Evolutionary conservation across 2,329 filamentous ascomycete species (phyloP).

Genomic region (Cytospora leucostoma): DNA sequence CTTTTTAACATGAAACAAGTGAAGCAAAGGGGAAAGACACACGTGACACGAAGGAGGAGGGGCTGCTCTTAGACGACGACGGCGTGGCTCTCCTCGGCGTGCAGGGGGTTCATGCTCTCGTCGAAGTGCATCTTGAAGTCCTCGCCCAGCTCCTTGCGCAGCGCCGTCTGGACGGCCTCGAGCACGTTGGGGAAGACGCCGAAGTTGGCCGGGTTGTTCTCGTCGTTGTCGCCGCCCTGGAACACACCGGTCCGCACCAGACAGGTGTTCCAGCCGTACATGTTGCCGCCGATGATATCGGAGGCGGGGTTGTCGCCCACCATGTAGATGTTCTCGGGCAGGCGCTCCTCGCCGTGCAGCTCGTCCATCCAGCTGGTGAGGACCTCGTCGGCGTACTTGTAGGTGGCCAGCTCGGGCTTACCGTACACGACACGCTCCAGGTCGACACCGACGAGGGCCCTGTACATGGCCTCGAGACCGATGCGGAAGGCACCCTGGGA

Average conservation of each 20-base stretch:
- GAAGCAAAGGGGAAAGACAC: not conserved
- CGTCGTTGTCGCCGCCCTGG: slow-evolving; percentile 74
- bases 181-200: slow-evolving; percentile 74
- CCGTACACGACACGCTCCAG: slow-evolving; percentile 77
- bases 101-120: slow-evolving; percentile 65
- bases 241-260: slow-evolving; percentile 77
- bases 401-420: slow-evolving; percentile 74
- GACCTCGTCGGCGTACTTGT: slow-evolving; percentile 76
- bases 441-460: slow-evolving; percentile 66
- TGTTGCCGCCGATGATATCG: slow-evolving; percentile 76
- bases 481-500: slow-evolving; percentile 77
- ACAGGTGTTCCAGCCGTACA: slow-evolving; percentile 82
- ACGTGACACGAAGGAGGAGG: not conserved
- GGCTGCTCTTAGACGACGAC: slow-evolving; percentile 9
- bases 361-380: slow-evolving; percentile 74
- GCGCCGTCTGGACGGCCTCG: slow-evolving; percentile 67
- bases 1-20: not conserved
- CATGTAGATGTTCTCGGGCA: slow-evolving; percentile 75
- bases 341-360: slow-evolving; percentile 70
- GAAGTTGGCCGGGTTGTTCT: slow-evolving; percentile 75
- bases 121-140: slow-evolving; percentile 76
- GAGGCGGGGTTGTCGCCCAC: slow-evolving; percentile 74
- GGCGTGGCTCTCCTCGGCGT: slow-evolving; percentile 26
- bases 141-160: slow-evolving; percentile 69
- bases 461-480: slow-evolving; percentile 73